A percentile compares a stretch with the other conserved stretches of the same genome.
phyloP scores from a whole-genome alignment of 306 rosid genomes.

The Rosa multiflora region DNA sequence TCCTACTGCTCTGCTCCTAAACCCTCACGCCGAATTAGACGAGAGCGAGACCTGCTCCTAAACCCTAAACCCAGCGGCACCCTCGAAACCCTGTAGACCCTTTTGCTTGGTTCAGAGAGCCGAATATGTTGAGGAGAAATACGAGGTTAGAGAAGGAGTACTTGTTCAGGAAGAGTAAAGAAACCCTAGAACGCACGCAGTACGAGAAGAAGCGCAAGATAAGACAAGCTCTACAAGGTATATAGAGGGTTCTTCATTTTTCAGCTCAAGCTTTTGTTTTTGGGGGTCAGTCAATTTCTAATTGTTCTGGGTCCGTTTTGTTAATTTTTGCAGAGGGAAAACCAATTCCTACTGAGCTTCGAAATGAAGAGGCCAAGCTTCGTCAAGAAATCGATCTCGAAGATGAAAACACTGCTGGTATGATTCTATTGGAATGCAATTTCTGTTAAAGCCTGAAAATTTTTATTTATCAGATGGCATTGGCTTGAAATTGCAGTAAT shows the following conservation, averaged over 20 bases:
- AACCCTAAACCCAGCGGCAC: not conserved
- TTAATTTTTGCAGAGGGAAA: conserved; percentile 63
- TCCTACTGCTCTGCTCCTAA: not conserved
- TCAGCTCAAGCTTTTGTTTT: not conserved
- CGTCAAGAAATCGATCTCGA: conserved; percentile 82
- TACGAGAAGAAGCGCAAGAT: conserved; percentile 93
- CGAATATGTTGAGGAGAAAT: conserved; percentile 65
- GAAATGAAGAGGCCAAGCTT: conserved; percentile 84
- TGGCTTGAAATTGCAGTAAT: not conserved
- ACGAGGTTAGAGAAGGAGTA: conserved; percentile 71
- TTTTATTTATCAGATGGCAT: not conserved
- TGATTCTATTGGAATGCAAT: not conserved
- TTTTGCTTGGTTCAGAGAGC: not conserved
- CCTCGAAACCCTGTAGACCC: not conserved
- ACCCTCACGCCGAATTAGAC: not conserved
- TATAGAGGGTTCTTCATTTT: not conserved
- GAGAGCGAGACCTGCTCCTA: not conserved
- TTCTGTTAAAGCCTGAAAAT: not conserved
- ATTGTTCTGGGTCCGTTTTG: not conserved
- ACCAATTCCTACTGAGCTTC: conserved; percentile 88
- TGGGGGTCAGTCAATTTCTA: not conserved
- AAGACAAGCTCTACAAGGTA: conserved; percentile 74
- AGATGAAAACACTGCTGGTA: conserved; percentile 78
- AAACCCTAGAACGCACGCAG: conserved; percentile 65
- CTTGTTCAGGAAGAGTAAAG: conserved; percentile 77